Evolutionary conservation across 1,139 yeast species (phyloP), one percentile per base, ranked within the genome.

Genomic region (Debaryomyces robertsiae): DNA sequence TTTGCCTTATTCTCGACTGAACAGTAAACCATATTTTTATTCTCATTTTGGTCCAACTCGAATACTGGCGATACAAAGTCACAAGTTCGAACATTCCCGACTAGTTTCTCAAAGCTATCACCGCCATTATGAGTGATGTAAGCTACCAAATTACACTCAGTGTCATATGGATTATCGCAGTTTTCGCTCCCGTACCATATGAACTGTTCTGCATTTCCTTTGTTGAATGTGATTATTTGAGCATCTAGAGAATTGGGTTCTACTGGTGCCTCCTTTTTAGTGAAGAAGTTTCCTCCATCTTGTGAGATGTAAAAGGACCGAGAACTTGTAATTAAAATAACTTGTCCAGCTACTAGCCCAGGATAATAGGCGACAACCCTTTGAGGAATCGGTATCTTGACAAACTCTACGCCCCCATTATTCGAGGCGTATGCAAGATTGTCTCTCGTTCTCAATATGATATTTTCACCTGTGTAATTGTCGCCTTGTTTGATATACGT

Each of bases 321-420:
- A 4, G 68, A 56, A 2, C 73, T 61, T 1, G 93, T 79, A 30
- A 84, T 59, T 38, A 88, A 65, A 44, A 83, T 79, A 3, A 87
- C 81, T 29, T 77, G 74, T 39, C 87, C 83, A n/a, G 82, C 75
- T 50, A 75, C 75, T 46, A 69, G 75, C 40, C 94, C 93, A 38
- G 81, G 71, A 36, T 73, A 71, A 30, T 84, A 73, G 6, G 77
- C 79, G 4, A 73, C 48, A 32, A 88, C 71, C 16, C 74, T 68
- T 15, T 76, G 82, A 29, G 66, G 64, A 3, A 76, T 57, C 1
- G 67, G 75, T 16, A 78, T 69, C 45, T 67, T 65, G 11, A 69
- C 67, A 66, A 91, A 84, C 1, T 63, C 61, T 3, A 67, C 57
- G 15, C 98, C 98, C 35, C 94, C 95, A 61, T 90, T 82, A 54